Evolutionary conservation across 2,329 filamentous ascomycete species (phyloP).

Genomic region (Phaeosphaeriaceae sp.): DNA sequence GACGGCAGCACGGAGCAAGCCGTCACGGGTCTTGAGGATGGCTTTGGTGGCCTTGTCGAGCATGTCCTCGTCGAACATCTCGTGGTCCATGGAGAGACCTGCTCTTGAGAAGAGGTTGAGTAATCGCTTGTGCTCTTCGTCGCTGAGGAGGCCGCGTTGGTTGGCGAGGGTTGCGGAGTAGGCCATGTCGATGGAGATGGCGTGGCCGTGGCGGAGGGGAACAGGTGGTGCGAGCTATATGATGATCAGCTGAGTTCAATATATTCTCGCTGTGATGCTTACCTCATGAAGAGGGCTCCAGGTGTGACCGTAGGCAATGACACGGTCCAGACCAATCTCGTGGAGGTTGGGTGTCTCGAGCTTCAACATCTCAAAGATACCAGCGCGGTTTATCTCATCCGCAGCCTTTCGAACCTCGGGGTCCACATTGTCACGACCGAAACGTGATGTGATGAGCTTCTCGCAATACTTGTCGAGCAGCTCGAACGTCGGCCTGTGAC

Average conservation of each 20-base stretch:
- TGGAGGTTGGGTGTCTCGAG: constrained; percentile 76
- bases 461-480: constrained; percentile 74
- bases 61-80: constrained; percentile 69
- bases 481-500: constrained; percentile 70
- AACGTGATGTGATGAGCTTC: constrained; percentile 68
- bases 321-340: constrained; percentile 74
- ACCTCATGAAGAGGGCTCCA: constrained; percentile 73
- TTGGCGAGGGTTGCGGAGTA: constrained; percentile 74
- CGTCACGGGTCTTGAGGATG: constrained; percentile 75
- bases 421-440: constrained; percentile 65
- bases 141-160: constrained; percentile 65
- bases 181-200: constrained; percentile 79
- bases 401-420: constrained; percentile 65
- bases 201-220: constrained; percentile 74
- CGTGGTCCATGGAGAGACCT: constrained; percentile 75
- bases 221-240: constrained; percentile 68
- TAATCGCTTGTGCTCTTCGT: constrained; percentile 67
- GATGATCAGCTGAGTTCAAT: constrained; percentile 12
- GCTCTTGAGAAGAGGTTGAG: constrained; percentile 73
- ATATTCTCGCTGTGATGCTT: constrained; percentile 1
- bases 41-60: constrained; percentile 71
- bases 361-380: constrained; percentile 76
- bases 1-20: constrained; percentile 71
- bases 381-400: constrained; percentile 72
- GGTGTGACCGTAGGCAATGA: constrained; percentile 77